These are phyloP conservation scores for Eutrema salsugineum DNA, from an alignment of 441 rosid species.

Conservation along the genomic window DNA sequence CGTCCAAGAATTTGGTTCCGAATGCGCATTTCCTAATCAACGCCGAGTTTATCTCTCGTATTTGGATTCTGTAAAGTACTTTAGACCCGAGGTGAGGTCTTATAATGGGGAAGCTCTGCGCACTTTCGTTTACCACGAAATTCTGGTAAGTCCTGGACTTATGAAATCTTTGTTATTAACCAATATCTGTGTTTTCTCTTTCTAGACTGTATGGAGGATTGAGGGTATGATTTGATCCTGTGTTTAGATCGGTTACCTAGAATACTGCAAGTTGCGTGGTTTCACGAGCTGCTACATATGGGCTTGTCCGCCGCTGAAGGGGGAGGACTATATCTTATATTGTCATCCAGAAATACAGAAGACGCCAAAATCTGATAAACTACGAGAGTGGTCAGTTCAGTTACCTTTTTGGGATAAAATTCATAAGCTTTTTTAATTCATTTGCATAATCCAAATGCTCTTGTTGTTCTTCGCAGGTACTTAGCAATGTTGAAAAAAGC, in stretches of 20 bases:
- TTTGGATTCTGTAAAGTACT: conserved; percentile 96
- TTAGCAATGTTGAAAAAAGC: conserved; percentile 92
- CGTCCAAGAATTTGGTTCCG: conserved; percentile 98
- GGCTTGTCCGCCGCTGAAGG: conserved; percentile 99
- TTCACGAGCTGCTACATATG: conserved; percentile 99
- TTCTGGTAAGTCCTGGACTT: conserved; percentile 60
- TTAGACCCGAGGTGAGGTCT: conserved; percentile 94
- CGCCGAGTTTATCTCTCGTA: conserved; percentile 97
- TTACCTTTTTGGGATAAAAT: not conserved
- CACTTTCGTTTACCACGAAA: conserved; percentile 97
- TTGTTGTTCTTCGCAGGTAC: conserved; percentile 57
- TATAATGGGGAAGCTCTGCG: conserved; percentile 98
- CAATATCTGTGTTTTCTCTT: not conserved
- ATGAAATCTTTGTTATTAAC: conserved; percentile 8
- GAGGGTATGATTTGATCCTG: conserved; percentile 1
- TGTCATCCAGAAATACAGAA: conserved; percentile 99
- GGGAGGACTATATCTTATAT: conserved; percentile 97
- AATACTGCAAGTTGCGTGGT: conserved; percentile 98
- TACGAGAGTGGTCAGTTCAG: conserved; percentile 85
- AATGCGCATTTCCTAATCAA: conserved; percentile 80
- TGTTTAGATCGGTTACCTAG: conserved; percentile 94
- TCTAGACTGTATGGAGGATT: not conserved
- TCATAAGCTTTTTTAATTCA: not conserved
- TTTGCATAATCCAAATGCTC: conserved; percentile 8
- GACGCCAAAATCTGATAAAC: conserved; percentile 98